A percentile compares a stretch with the other conserved stretches of the same genome.
Conservation (phyloP, 306 rosid species). For the Corylus avellana region DNA sequence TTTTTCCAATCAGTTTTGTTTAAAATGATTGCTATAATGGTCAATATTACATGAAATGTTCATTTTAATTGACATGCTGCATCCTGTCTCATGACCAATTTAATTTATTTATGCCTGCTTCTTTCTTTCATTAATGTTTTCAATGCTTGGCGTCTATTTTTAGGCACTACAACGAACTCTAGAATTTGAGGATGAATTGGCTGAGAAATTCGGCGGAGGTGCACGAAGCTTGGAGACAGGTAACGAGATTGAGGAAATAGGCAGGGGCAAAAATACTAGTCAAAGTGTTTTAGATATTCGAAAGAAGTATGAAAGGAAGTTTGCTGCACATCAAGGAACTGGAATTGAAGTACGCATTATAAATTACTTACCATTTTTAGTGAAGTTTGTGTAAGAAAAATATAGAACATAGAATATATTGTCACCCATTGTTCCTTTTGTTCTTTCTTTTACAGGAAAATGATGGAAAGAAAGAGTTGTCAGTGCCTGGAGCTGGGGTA, state of each 20-base stretch:
- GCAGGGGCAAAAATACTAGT: constrained; percentile 56
- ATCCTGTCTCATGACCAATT: constrained; percentile 15
- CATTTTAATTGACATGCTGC: not conserved
- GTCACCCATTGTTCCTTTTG: constrained; percentile 30
- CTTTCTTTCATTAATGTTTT: constrained; percentile 31
- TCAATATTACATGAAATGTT: not conserved
- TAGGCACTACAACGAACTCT: constrained; percentile 96
- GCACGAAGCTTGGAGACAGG: constrained; percentile 72
- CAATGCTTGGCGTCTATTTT: constrained; percentile 11
- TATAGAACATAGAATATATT: not conserved
- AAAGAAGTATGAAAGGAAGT: constrained; percentile 86
- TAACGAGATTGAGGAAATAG: constrained; percentile 87
- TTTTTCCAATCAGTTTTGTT: not conserved
- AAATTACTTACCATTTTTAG: constrained; percentile 22
- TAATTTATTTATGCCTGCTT: constrained; percentile 22
- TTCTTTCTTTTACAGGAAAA: constrained; percentile 62
- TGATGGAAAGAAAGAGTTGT: constrained; percentile 71
- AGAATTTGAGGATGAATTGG: constrained; percentile 98
- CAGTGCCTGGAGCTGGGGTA: constrained; percentile 99
- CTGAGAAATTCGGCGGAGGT: constrained; percentile 98
- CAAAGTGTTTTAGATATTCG: constrained; percentile 85
- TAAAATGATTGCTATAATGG: not conserved
- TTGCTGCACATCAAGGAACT: constrained; percentile 81
- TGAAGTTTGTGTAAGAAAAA: not conserved
- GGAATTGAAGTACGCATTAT: constrained; percentile 58